Evolutionary conservation across 148 eudicot genomes (phyloP).

Genomic region (Heliosperma pusillum): DNA sequence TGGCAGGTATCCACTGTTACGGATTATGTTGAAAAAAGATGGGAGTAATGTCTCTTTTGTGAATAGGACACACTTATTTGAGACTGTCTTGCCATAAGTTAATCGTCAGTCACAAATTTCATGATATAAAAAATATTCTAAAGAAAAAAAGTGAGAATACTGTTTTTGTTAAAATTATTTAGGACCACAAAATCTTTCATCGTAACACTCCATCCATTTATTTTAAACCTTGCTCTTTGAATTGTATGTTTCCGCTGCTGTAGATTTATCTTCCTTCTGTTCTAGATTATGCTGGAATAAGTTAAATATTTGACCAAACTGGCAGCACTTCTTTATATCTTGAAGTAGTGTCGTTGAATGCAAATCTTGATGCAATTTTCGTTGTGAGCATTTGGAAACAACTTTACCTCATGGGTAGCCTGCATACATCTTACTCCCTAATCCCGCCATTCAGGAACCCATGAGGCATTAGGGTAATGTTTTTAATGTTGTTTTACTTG

Average conservation of each 20-base stretch:
- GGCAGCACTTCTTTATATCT: no score
- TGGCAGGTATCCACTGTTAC: conserved; percentile 64
- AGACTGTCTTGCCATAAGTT: background rate
- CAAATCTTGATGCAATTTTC: no score
- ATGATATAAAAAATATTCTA: background rate
- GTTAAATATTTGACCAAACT: no score
- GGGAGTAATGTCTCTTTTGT: background rate
- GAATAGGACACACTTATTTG: background rate
- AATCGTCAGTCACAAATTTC: background rate
- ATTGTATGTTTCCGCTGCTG: background rate
- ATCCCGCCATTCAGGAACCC: background rate
- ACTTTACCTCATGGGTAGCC: background rate
- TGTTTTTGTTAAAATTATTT: background rate
- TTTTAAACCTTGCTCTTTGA: background rate
- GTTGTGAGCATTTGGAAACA: background rate
- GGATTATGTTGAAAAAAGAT: background rate
- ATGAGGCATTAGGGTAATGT: background rate
- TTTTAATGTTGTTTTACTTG: background rate
- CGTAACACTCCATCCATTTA: background rate
- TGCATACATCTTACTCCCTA: background rate
- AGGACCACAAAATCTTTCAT: background rate
- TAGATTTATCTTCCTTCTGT: no score
- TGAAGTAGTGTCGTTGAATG: no score
- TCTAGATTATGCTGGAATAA: no score
- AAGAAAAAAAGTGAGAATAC: background rate